Percentiles rank a stretch among this genome's conserved stretches.
phyloP scores from a whole-genome alignment of 2,329 filamentous ascomycete species.

The Didymella glomerata region DNA sequence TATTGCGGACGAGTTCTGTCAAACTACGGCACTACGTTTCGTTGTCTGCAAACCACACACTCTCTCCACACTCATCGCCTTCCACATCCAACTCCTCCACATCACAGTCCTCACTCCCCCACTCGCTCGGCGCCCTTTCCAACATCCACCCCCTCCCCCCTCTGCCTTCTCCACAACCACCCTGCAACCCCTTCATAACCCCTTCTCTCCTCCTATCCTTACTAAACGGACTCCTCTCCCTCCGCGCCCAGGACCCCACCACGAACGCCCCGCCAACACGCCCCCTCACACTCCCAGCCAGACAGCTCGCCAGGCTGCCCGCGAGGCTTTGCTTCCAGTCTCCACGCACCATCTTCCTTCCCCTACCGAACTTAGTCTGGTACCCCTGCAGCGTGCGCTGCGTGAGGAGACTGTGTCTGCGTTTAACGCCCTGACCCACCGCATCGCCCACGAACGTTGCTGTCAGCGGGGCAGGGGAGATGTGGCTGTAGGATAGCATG shows the following conservation, averaged over 20 bases:
- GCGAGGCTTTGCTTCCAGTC: not conserved
- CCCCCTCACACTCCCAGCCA: not conserved
- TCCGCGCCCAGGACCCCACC: not conserved
- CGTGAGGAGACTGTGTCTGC: not conserved
- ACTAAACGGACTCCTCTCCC: not conserved
- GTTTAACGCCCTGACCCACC: not conserved
- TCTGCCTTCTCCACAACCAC: not conserved
- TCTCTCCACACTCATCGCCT: not conserved
- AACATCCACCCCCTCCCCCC: not conserved
- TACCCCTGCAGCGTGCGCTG: not conserved
- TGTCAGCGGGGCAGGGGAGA: not conserved
- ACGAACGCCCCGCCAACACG: not conserved
- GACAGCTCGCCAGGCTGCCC: not conserved
- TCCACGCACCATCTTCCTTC: not conserved
- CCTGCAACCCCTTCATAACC: not conserved
- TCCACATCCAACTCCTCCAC: not conserved
- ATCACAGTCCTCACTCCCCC: not conserved
- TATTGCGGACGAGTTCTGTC: too few relatives aligned
- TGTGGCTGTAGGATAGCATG: slow-evolving; percentile 5
- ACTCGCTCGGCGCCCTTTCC: not conserved
- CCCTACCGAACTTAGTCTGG: not conserved
- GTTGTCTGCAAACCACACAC: too few relatives aligned
- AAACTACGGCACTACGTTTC: too few relatives aligned
- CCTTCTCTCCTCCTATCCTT: not conserved
- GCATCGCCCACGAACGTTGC: not conserved